Evolutionary conservation across 805 yeast species (phyloP).

Genomic region (Hanseniaspora clermontiae): DNA sequence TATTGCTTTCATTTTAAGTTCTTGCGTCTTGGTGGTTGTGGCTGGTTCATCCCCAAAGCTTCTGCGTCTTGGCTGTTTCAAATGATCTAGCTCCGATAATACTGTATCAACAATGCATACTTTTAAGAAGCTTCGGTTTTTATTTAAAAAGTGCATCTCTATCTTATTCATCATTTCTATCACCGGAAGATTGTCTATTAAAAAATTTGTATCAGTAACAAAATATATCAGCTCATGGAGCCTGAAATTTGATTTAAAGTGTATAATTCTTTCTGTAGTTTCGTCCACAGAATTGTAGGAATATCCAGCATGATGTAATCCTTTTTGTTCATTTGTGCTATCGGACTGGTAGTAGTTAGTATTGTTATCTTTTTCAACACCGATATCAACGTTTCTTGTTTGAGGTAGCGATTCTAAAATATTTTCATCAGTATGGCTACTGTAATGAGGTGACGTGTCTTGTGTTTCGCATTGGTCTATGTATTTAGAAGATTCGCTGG

Average conservation of each 20-base stretch:
- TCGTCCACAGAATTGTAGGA: neutral
- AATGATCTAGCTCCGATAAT: slow-evolving; percentile 5
- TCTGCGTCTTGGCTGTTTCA: neutral
- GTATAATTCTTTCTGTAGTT: neutral
- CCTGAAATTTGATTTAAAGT: neutral
- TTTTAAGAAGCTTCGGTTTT: neutral
- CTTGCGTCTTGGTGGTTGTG: neutral
- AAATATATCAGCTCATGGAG: neutral
- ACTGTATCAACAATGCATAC: slow-evolving; percentile 12
- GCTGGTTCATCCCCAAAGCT: neutral
- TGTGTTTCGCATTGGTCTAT: neutral
- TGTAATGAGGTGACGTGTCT: neutral
- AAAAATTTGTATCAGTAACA: slow-evolving; percentile 8
- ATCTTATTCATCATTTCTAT: neutral
- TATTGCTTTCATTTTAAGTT: slow-evolving; percentile 5
- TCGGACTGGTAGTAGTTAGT: neutral
- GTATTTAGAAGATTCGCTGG: neutral
- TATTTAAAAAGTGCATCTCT: neutral
- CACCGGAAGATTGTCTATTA: neutral
- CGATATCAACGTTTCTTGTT: neutral
- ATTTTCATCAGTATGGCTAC: neutral
- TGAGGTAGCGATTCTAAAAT: too few species aligned
- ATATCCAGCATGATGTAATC: neutral
- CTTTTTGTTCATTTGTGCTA: neutral
- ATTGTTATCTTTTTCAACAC: neutral